Evolutionary conservation across 768 basidiomycete genomes (phyloP).

Genomic region (Pleurotus salmoneostramineus): DNA sequence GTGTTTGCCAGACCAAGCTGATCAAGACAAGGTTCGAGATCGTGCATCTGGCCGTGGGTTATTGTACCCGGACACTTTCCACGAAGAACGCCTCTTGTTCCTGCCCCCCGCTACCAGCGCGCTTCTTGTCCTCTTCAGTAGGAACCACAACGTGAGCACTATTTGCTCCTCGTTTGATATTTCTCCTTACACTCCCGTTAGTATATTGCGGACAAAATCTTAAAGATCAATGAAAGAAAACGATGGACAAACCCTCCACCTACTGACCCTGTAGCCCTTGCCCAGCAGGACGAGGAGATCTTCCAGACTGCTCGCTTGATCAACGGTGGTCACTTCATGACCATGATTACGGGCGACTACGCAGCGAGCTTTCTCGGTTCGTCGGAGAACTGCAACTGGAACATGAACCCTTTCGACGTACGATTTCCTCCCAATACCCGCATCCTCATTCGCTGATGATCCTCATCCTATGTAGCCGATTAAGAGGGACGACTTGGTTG

Average conservation of each 20-base stretch:
- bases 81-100: slow-evolving; percentile 47
- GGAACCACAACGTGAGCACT: slow-evolving; percentile 55
- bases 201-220: slow-evolving; percentile 49
- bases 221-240: slow-evolving; percentile 51
- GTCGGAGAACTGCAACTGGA: slow-evolving; percentile 49
- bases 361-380: slow-evolving; percentile 55
- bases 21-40: slow-evolving; percentile 41
- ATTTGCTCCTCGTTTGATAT: not conserved
- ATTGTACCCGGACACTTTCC: slow-evolving; percentile 50
- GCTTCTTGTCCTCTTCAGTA: slow-evolving; percentile 49
- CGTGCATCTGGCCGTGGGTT: slow-evolving; percentile 43
- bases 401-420: slow-evolving; percentile 46
- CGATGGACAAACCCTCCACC: slow-evolving; percentile 41
- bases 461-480: slow-evolving; percentile 24
- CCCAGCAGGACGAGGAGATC: slow-evolving; percentile 48
- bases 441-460: not conserved
- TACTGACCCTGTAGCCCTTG: slow-evolving; percentile 15
- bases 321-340: slow-evolving; percentile 55
- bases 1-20: slow-evolving; percentile 23
- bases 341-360: slow-evolving; percentile 49
- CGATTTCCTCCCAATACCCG: slow-evolving; percentile 30
- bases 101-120: slow-evolving; percentile 51
- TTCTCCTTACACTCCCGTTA: slow-evolving; percentile 14
- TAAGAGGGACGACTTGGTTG: slow-evolving; percentile 23
- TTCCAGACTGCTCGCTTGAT: slow-evolving; percentile 52